A percentile compares a stretch with the other conserved stretches of the same genome.
phyloP scores from a whole-genome alignment of 2,329 filamentous ascomycete species.

The Ophiostoma fasciatum region DNA sequence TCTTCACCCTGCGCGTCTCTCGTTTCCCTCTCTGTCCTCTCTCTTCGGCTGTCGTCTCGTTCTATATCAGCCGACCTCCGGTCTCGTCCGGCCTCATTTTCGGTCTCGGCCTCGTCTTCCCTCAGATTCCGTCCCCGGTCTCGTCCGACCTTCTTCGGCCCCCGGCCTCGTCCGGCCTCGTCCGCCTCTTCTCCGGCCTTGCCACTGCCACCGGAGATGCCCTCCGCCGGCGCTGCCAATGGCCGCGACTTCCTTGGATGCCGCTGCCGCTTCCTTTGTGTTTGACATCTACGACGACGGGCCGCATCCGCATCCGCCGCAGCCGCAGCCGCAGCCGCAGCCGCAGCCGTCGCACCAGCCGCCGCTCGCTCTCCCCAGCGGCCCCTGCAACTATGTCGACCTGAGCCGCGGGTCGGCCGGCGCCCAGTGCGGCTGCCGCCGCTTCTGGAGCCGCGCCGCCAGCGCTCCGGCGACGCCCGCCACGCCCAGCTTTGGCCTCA shows the following conservation, averaged over 20 bases:
- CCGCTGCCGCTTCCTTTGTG: slow-evolving; percentile 26
- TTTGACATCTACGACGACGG: slow-evolving; percentile 25
- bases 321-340: background rate
- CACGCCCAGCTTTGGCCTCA: slow-evolving; percentile 1
- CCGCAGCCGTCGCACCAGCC: background rate
- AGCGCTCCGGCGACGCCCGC: slow-evolving; percentile 10
- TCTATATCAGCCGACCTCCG: too few relatives aligned
- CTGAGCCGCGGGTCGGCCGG: slow-evolving; percentile 35
- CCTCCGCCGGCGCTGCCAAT: slow-evolving; percentile 25
- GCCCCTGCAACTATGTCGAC: slow-evolving; percentile 44
- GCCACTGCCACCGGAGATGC: too few relatives aligned
- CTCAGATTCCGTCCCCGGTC: too few relatives aligned
- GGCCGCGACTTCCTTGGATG: slow-evolving; percentile 35
- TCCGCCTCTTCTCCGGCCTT: too few relatives aligned
- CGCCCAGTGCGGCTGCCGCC: slow-evolving; percentile 42
- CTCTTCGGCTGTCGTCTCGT: too few relatives aligned
- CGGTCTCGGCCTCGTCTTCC: too few relatives aligned
- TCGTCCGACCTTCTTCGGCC: too few relatives aligned
- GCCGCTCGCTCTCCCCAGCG: slow-evolving; percentile 26
- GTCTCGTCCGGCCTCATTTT: too few relatives aligned
- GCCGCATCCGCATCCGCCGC: too few relatives aligned
- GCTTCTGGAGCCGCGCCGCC: slow-evolving; percentile 38
- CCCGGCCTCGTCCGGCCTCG: too few relatives aligned
- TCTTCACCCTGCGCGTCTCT: too few relatives aligned
- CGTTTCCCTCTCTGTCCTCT: too few relatives aligned